Evolutionary conservation across 2,329 filamentous ascomycete species (phyloP), one percentile per base, ranked within the genome.

Genomic region (Aspergillus sp.): DNA sequence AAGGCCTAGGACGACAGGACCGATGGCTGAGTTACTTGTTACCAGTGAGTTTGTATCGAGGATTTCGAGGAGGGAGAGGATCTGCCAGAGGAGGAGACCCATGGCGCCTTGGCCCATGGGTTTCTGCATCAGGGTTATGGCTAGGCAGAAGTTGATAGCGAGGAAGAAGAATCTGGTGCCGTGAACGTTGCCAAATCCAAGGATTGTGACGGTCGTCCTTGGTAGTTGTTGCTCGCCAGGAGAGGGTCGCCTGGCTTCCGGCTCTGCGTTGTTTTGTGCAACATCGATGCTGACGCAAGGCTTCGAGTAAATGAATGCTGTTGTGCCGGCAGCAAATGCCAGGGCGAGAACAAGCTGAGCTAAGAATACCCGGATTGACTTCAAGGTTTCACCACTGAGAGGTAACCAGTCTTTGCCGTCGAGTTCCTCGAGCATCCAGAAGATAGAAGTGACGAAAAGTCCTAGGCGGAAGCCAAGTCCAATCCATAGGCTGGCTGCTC

Each of bases 121-220:
- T 73, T 98, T 98, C 62, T 93, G 90, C 25, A 98, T 82, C 7
- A 97, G 82, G 54, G 91, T 84, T 57, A 92, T 85, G 1, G 87
- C 89, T 8, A 90, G 82, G 25, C 91, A 82, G 74, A 96, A 87
- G 70, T 93, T 91, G 64, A 91, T 81, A 3, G 92, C 84, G 6
- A 98, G 83, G 35, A 98, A 81, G 64, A 96, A 87, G 76, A 96
- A 98, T 27, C 93, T 89, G 1, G 91, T 89, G 57, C 95, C 95
- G 69, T 96, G 88, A n/a, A 91, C 86, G 70, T 99, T 99, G 62
- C 89, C 90, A 75, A 96, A 98, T 45, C 95, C 95, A 17, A 96
- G 83, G 59, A 97, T 89, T 33, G 89, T 90, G 59, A 97, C 86
- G 4, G 80, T 76, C 21, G 74, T 79, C 55, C 76, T 70, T 61